A percentile compares a stretch with the other conserved stretches of the same genome.
phyloP scores from a whole-genome alignment of 2,329 filamentous ascomycete genomes.

The Aspergillus novofumigatus region DNA sequence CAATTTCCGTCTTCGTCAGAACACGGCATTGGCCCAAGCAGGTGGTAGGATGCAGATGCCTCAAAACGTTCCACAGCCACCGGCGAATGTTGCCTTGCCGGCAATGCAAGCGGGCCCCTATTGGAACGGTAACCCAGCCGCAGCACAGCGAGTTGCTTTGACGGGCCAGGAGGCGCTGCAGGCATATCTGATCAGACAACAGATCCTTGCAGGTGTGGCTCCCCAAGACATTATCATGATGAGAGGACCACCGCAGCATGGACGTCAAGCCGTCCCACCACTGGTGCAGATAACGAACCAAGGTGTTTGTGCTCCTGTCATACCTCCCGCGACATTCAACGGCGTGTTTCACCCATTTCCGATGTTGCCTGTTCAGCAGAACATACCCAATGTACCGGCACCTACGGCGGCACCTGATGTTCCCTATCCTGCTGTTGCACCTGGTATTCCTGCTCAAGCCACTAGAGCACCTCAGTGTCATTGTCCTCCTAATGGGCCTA shows the following conservation, averaged over 20 bases:
- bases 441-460: not conserved
- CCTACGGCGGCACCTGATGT: not conserved
- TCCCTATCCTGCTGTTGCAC: not conserved
- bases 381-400: not conserved
- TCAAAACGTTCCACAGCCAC: not conserved
- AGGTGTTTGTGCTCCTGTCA: slow-evolving; percentile 13
- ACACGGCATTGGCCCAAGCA: not conserved
- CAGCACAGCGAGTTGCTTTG: not conserved
- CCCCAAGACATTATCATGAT: slow-evolving; percentile 20
- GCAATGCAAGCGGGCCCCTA: not conserved
- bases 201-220: slow-evolving; percentile 25
- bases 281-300: slow-evolving; percentile 19
- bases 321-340: slow-evolving; percentile 20
- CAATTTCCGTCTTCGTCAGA: not conserved
- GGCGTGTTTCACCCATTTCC: slow-evolving; percentile 12
- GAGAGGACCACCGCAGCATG: not conserved
- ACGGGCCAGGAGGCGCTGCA: slow-evolving; percentile 15
- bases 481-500: not conserved
- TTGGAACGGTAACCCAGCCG: not conserved
- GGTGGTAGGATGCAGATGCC: not conserved
- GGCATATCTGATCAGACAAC: slow-evolving; percentile 25
- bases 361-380: not conserved
- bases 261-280: slow-evolving; percentile 4
- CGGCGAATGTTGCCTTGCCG: not conserved
- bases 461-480: not conserved